Base-by-base conservation (phyloP, 768 basidiomycete genomes). In the Xanthoconium purpureum region DNA sequence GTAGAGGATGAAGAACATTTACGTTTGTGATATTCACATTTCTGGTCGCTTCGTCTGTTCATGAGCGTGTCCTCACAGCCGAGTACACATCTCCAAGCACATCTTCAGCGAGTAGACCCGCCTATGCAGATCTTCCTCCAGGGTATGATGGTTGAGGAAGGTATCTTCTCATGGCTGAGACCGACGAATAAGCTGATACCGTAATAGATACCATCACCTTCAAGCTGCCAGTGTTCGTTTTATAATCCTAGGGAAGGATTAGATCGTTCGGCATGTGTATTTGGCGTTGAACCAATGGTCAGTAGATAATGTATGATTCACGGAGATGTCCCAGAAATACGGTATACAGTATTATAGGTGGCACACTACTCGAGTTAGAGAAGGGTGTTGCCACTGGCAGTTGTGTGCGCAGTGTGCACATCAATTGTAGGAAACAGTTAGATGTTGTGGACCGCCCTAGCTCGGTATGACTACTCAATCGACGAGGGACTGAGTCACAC, bases 1-100 rank as follows among this genome's bases (percentile, higher is more conserved):
- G 52, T 72, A 42, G 70, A 70, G n/a, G 72, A 71, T 12, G 72
- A 73, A 15, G 70, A 71, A 24, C 47, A 65, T 54, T 32, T 71
- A 44, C 71, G 70, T 71, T 57, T 10, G 70, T 73, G 37, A 47
- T 38, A 45, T 60, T 52, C 44, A 20, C 9, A 18, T 43, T 54
- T 12, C 48, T 43, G 29, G 29, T 32, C 40, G 35, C 12, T 40
- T 44, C 4, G 17, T 40, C 50, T 47, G 14, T 15, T 58, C 35
- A 59, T 47, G 35, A 18, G 10, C 42, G n/a, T 44, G 5, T 17
- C 42, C 43, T 49, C 14, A 44, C 29, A 71, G 70, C 71, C 40
- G 70, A 62, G 43, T 71, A 71, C 53, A 67, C 70, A 37, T 70
- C 64, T 30, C 48, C 70, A 38, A 47, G 61, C 32, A 52, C 62